Base-by-base conservation (phyloP, 2,329 filamentous ascomycete species). In the Verticillium alfalfae region DNA sequence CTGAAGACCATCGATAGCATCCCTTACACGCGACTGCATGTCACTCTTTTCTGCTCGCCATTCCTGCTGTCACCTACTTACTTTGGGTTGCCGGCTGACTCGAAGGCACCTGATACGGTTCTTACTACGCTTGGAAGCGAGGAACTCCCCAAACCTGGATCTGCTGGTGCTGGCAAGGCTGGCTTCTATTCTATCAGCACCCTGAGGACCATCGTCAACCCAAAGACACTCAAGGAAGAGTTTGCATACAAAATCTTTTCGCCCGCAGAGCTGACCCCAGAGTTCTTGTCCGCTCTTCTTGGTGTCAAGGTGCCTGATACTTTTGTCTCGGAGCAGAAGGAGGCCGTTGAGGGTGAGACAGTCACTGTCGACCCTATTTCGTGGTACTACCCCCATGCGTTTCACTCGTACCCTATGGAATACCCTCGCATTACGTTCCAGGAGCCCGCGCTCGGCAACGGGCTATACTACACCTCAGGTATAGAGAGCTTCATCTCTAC, bases 401-500 rank as follows among this genome's bases (percentile, higher is more conserved):
- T 96, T 85, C 75, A 94, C 66, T 88, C 90, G 0, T 99, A 98
- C 73, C 95, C 95, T 0, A 88, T 92, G 65, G 86, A 92, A 67
- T 85, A 88, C n/a, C 94, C 94, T 0, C 84, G 93, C 0, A 87
- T 93, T 0, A 93, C 90, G 0, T 99, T 98, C 73, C 92, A 97
- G 67, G 89, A 95, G 64, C 85, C 89, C 3, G 79, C 88, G 65
- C 72, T 97, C 3, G 87, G 85, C 5, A 75, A 83, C 7, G 85
- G 86, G 0, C 69, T 94, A 15, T 95, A 87, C 74, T 90, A 90
- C 71, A 89, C 87, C 0, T 87, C 85, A 12, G 87, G 86, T 2
- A 96, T 98, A 54, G 94, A 98, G 76, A 89, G 89, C 67, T 97
- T 99, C 72, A 96, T 98, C 67, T 95, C 90, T 10, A 97, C 93